These are phyloP conservation scores for Citropsis articulata DNA, from an alignment of 345 rosid species.

Conservation along the genomic window DNA sequence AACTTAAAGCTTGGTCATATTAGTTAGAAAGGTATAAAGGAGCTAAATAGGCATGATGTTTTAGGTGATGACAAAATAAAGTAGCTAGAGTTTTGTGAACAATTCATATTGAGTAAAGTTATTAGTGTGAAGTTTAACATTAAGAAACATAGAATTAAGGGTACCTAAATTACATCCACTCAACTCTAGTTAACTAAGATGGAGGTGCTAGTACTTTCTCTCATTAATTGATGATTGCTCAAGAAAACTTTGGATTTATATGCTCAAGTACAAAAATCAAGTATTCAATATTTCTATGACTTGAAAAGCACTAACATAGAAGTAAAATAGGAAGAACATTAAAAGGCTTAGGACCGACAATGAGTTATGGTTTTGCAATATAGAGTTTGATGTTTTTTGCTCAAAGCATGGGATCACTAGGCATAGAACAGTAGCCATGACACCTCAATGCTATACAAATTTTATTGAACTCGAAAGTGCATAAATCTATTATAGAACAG, in stretches of 20 bases:
- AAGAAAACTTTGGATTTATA: background rate
- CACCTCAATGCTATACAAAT: too few relatives aligned
- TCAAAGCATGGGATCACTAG: background rate
- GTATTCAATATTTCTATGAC: background rate
- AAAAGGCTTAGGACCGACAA: background rate
- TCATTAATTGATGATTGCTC: background rate
- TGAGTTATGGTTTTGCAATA: background rate
- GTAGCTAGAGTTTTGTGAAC: background rate
- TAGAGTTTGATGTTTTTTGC: background rate
- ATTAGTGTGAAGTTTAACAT: too few relatives aligned
- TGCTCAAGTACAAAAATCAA: background rate
- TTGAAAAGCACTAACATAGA: background rate
- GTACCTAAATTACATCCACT: constrained; percentile 12
- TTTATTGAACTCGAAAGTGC: too few relatives aligned
- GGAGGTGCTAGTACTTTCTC: too few relatives aligned
- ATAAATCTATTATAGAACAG: too few relatives aligned
- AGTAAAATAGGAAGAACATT: background rate
- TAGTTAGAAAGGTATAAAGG: too few relatives aligned
- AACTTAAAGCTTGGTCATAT: too few relatives aligned
- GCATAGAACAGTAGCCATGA: background rate
- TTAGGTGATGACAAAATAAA: too few relatives aligned
- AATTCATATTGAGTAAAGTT: background rate
- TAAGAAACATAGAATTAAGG: too few relatives aligned
- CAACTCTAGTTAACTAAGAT: too few relatives aligned
- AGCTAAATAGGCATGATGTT: too few relatives aligned